Percentiles rank a stretch among this genome's conserved stretches.
phyloP scores from a whole-genome alignment of 495 filamentous ascomycete genomes.

The Aspergillus ellipticus region DNA sequence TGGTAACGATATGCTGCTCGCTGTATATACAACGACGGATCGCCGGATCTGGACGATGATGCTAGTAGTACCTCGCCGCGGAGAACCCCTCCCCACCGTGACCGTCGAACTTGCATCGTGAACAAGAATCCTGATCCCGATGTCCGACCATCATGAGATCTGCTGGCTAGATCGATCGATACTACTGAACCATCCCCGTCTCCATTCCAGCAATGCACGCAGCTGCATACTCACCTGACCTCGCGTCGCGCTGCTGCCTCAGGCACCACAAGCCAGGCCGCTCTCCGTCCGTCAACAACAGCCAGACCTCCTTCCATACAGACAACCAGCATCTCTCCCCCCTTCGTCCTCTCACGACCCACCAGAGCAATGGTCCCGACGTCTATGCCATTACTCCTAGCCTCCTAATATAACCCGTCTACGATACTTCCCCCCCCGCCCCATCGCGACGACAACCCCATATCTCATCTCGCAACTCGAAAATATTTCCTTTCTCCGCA shows the following conservation, averaged over 20 bases:
- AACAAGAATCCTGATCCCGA: too few species aligned
- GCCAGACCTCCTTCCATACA: background rate
- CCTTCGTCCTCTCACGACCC: background rate
- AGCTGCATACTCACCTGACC: constrained; percentile 29
- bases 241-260: constrained; percentile 35
- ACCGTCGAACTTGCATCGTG: background rate
- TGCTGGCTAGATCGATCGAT: too few species aligned
- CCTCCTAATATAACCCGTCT: background rate
- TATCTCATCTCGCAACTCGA: background rate
- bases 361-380: background rate
- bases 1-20: background rate
- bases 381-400: background rate
- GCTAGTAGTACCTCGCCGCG: background rate
- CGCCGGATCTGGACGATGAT: too few species aligned
- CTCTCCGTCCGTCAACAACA: background rate
- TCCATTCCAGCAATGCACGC: too few species aligned
- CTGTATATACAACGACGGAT: too few species aligned
- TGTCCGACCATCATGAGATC: too few species aligned
- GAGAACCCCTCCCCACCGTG: too few species aligned
- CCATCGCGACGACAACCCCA: background rate
- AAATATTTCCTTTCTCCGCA: constrained; percentile 7
- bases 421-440: background rate
- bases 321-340: background rate
- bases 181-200: too few species aligned
- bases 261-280: constrained; percentile 18